A percentile compares a stretch with the other conserved stretches of the same genome.
Evolutionary conservation across 2,329 filamentous ascomycete species (phyloP).

Genomic region (Celoporthe dispersa): DNA sequence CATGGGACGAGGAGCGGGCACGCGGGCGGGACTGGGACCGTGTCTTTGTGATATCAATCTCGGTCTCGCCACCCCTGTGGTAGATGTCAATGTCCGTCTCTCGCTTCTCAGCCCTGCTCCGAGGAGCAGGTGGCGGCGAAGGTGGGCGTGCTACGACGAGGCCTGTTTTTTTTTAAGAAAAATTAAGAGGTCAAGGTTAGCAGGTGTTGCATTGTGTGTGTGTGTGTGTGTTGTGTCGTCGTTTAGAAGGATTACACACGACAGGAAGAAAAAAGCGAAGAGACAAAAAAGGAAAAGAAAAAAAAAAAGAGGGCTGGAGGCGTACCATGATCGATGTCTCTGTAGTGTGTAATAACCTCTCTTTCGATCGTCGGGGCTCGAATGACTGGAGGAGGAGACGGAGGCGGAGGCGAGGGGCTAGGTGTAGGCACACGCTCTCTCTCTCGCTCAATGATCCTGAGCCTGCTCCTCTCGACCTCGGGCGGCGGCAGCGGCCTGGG

Average conservation of each 20-base stretch:
- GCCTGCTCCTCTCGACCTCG: constrained; percentile 52
- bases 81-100: constrained; percentile 68
- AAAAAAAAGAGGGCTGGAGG: constrained; percentile 19
- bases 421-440: constrained; percentile 50
- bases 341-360: constrained; percentile 87
- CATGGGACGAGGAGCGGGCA: constrained; percentile 43
- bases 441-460: constrained; percentile 54
- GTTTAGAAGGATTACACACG: too few species aligned
- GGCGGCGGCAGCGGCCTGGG: constrained; percentile 39
- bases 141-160: constrained; percentile 53
- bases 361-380: constrained; percentile 81
- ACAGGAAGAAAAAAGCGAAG: background rate
- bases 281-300: background rate
- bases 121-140: constrained; percentile 53
- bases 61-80: constrained; percentile 57
- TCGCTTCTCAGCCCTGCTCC: constrained; percentile 51
- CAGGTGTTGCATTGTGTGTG: too few species aligned
- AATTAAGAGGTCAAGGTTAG: constrained; percentile 25
- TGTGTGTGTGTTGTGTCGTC: too few species aligned
- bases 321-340: constrained; percentile 85
- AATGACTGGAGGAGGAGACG: constrained; percentile 68
- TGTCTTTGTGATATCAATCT: constrained; percentile 58
- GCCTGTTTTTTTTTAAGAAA: constrained; percentile 46
- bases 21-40: constrained; percentile 47
- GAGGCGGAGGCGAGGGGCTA: constrained; percentile 54